Percentiles rank a stretch among this genome's conserved stretches.
phyloP scores from a whole-genome alignment of 129 eudicot species.

The Silybum marianum region DNA sequence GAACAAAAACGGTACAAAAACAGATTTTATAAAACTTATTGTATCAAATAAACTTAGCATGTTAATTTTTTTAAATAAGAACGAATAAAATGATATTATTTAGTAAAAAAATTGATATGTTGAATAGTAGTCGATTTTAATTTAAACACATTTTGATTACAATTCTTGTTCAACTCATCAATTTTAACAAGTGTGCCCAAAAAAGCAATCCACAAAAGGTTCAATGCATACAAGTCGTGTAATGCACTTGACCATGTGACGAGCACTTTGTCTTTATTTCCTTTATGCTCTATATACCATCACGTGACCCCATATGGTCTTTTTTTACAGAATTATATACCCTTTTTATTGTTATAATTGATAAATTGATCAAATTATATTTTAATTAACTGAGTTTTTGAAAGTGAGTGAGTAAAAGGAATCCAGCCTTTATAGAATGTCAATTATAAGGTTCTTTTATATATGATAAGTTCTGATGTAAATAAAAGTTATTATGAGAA shows the following conservation, averaged over 20 bases:
- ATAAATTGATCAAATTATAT: too few relatives aligned
- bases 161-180: not conserved
- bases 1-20: not conserved
- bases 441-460: too few relatives aligned
- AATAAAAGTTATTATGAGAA: too few relatives aligned
- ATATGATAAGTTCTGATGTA: too few relatives aligned
- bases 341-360: too few relatives aligned
- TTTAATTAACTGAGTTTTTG: too few relatives aligned
- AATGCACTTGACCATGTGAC: conserved; percentile 18
- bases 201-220: not conserved
- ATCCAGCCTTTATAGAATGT: too few relatives aligned
- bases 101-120: not conserved
- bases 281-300: conserved; percentile 13
- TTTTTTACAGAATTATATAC: not conserved
- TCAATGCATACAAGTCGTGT: not conserved
- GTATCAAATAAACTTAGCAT: not conserved
- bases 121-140: not conserved
- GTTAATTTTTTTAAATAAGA: not conserved
- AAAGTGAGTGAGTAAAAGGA: too few relatives aligned
- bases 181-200: too few relatives aligned
- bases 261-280: conserved; percentile 4
- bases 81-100: not conserved
- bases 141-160: not conserved
- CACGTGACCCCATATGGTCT: conserved; percentile 27
- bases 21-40: not conserved